Percentiles rank a stretch among this genome's conserved stretches.
Evolutionary conservation across 768 basidiomycete genomes (phyloP).

Genomic region (Russula emetica): DNA sequence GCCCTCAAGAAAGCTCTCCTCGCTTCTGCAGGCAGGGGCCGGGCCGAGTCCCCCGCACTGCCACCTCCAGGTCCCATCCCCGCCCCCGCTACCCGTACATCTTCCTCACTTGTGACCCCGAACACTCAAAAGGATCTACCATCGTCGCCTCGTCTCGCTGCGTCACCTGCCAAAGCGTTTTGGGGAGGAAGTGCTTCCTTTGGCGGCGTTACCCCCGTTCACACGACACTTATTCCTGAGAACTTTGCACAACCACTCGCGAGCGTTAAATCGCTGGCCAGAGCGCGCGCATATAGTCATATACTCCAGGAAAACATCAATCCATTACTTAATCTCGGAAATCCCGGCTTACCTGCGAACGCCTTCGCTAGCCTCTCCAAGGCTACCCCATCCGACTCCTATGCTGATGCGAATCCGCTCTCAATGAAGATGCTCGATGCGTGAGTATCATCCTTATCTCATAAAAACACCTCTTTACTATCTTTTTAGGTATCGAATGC

Average conservation of each 20-base stretch:
- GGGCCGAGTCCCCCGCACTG: constrained; percentile 39
- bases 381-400: constrained; percentile 60
- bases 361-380: constrained; percentile 30
- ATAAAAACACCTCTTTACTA: constrained; percentile 16
- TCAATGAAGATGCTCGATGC: constrained; percentile 83
- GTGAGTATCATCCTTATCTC: constrained; percentile 40
- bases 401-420: constrained; percentile 74
- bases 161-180: constrained; percentile 45
- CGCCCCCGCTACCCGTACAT: constrained; percentile 27
- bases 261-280: constrained; percentile 24
- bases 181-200: constrained; percentile 71
- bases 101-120: constrained; percentile 46
- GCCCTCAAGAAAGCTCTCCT: constrained; percentile 72
- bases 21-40: constrained; percentile 53
- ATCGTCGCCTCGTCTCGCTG: constrained; percentile 50
- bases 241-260: constrained; percentile 20
- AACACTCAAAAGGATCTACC: constrained; percentile 79
- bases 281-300: constrained; percentile 28
- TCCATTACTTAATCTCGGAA: constrained; percentile 53
- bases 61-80: constrained; percentile 45
- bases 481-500: constrained; percentile 65
- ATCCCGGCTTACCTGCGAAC: constrained; percentile 35
- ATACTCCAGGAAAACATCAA: constrained; percentile 72
- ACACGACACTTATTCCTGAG: constrained; percentile 79
- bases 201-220: constrained; percentile 77